phyloP scores from a whole-genome alignment of 2,329 filamentous ascomycete genomes.

The Hypomyces perniciosus region DNA sequence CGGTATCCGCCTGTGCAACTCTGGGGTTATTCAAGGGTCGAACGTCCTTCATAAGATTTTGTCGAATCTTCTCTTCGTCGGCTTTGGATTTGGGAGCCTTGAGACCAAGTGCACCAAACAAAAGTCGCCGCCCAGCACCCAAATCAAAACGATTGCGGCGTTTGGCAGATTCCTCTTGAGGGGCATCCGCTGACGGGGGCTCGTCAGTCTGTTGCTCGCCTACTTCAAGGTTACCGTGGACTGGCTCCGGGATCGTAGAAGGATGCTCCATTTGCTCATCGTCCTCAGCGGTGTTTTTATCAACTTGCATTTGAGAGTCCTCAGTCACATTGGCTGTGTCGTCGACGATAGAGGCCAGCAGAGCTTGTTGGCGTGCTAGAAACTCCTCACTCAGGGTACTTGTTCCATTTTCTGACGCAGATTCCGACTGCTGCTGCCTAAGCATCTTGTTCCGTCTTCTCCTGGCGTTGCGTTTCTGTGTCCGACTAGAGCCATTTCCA shows the following conservation, averaged over 20 bases:
- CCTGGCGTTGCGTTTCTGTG: conserved; percentile 47
- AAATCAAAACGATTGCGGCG: conserved; percentile 34
- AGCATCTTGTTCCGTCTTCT: conserved; percentile 34
- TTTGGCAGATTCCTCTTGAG: conserved; percentile 5
- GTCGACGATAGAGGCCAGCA: conserved; percentile 26
- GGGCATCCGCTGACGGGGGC: not conserved
- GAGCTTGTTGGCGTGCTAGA: conserved; percentile 34
- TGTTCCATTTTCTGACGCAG: conserved; percentile 6
- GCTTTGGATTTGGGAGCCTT: conserved; percentile 61
- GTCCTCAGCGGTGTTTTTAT: not conserved
- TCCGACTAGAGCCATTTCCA: conserved; percentile 34
- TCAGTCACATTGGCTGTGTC: conserved; percentile 13
- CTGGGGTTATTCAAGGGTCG: conserved; percentile 34
- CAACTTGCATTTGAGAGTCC: not conserved
- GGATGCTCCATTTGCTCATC: not conserved
- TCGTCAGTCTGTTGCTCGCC: not conserved
- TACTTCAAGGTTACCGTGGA: not conserved
- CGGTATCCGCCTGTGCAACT: conserved; percentile 19
- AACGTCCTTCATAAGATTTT: conserved; percentile 52
- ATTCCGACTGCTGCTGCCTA: conserved; percentile 13
- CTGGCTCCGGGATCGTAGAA: not conserved
- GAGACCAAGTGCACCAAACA: conserved; percentile 68
- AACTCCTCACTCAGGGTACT: conserved; percentile 23
- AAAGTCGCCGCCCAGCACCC: conserved; percentile 57
- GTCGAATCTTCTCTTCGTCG: conserved; percentile 58